Conservation (phyloP, 306 rosid genomes). For the Quercus parvula region DNA sequence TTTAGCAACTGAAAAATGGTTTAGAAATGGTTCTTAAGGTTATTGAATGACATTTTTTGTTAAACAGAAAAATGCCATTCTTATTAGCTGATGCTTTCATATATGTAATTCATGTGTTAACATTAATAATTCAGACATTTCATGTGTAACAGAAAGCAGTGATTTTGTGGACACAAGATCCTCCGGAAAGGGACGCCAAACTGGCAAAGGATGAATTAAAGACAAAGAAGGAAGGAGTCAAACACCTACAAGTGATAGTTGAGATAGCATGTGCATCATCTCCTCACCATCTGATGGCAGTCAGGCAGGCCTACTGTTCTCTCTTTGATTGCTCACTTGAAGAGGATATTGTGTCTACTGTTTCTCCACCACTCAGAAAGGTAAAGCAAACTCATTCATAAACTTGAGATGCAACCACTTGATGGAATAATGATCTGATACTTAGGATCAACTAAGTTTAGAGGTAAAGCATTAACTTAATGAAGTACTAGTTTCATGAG, state of each 20-base stretch:
- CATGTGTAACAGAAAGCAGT: slow-evolving; percentile 60
- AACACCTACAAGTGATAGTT: slow-evolving; percentile 54
- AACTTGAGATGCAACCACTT: slow-evolving; percentile 3
- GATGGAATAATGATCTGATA: not conserved
- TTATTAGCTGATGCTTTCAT: not conserved
- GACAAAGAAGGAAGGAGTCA: slow-evolving; percentile 37
- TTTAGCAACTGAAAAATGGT: not conserved
- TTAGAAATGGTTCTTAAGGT: not conserved
- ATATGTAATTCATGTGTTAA: not conserved
- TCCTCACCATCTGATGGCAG: slow-evolving; percentile 80
- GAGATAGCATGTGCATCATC: slow-evolving; percentile 89
- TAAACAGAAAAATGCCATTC: not conserved
- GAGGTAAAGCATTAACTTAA: not conserved
- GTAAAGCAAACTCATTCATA: slow-evolving; percentile 32
- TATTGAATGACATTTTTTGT: not conserved
- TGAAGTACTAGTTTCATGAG: not conserved
- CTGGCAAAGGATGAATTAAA: slow-evolving; percentile 58
- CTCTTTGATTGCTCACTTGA: slow-evolving; percentile 75
- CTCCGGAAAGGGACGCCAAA: slow-evolving; percentile 80
- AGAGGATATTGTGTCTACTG: slow-evolving; percentile 66
- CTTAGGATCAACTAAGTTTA: not conserved
- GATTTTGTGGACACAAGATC: slow-evolving; percentile 71
- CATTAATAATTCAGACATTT: slow-evolving; percentile 3
- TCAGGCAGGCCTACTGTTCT: slow-evolving; percentile 72
- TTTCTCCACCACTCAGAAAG: slow-evolving; percentile 63